These are phyloP conservation scores for Hypomontagnella submonticulosa DNA, from an alignment of 495 filamentous ascomycete species.

Conservation along the genomic window DNA sequence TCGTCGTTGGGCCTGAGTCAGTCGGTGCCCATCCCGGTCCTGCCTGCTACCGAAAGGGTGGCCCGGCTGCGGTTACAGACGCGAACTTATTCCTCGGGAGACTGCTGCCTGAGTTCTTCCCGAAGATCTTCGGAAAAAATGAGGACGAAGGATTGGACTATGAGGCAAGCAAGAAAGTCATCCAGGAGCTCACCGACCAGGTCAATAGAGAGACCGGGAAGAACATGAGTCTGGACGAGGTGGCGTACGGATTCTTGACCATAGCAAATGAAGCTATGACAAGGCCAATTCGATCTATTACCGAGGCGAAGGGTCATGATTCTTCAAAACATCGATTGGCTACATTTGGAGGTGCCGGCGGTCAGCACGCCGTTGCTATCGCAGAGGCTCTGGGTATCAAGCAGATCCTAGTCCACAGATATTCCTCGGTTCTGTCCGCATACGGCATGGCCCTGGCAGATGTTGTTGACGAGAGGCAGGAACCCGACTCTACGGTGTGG, in stretches of 20 bases:
- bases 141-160: slow-evolving; percentile 89
- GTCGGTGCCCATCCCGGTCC: slow-evolving; percentile 51
- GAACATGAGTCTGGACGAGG: slow-evolving; percentile 84
- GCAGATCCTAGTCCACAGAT: slow-evolving; percentile 89
- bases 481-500: slow-evolving; percentile 88
- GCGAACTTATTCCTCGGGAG: slow-evolving; percentile 60
- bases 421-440: slow-evolving; percentile 93
- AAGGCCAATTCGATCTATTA: slow-evolving; percentile 88
- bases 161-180: slow-evolving; percentile 77
- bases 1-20: slow-evolving; percentile 55
- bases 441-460: slow-evolving; percentile 98
- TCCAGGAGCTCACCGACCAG: slow-evolving; percentile 79
- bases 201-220: slow-evolving; percentile 77
- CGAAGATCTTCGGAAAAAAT: slow-evolving; percentile 93
- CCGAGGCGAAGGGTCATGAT: slow-evolving; percentile 93
- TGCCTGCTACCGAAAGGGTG: slow-evolving; percentile 54
- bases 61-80: slow-evolving; percentile 55
- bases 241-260: slow-evolving; percentile 89
- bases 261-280: slow-evolving; percentile 98
- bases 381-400: slow-evolving; percentile 87
- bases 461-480: slow-evolving; percentile 91
- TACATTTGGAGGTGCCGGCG: slow-evolving; percentile 94
- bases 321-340: slow-evolving; percentile 89
- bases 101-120: slow-evolving; percentile 93
- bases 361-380: slow-evolving; percentile 96